These are phyloP conservation scores for Colletotrichum sublineola DNA, from an alignment of 2,329 filamentous ascomycete genomes.

Conservation along the genomic window DNA sequence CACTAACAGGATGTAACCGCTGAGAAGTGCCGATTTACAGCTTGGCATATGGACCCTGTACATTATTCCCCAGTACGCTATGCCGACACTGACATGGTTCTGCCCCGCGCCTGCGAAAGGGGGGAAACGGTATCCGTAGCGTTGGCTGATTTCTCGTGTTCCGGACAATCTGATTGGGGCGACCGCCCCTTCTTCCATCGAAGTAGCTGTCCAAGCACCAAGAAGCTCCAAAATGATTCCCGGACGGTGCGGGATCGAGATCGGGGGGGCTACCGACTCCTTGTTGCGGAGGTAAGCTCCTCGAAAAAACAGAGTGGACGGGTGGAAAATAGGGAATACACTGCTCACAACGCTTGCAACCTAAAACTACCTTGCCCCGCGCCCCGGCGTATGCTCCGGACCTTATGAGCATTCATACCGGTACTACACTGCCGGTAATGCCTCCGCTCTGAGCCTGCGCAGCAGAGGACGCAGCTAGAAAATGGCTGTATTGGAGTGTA, in stretches of 20 bases:
- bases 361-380: not conserved
- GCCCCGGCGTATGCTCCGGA: not conserved
- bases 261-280: not conserved
- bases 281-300: not conserved
- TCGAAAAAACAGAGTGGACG: not conserved
- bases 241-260: constrained; percentile 17
- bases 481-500: not conserved
- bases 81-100: constrained; percentile 1
- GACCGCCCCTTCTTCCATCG: not conserved
- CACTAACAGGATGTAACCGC: too few species aligned
- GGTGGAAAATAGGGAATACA: too few species aligned
- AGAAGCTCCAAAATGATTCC: constrained; percentile 6
- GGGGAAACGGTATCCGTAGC: not conserved
- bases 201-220: not conserved
- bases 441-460: not conserved
- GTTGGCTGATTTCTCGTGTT: constrained; percentile 15
- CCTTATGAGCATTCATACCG: not conserved
- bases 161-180: constrained; percentile 18
- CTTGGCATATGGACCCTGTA: too few species aligned
- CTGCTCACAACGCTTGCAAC: too few species aligned
- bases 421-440: too few species aligned
- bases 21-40: too few species aligned
- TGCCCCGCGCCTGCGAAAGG: constrained; percentile 27
- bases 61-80: not conserved
- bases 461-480: not conserved